Base-by-base conservation (phyloP, 306 rosid genomes). In the Vigna trinervia region DNA sequence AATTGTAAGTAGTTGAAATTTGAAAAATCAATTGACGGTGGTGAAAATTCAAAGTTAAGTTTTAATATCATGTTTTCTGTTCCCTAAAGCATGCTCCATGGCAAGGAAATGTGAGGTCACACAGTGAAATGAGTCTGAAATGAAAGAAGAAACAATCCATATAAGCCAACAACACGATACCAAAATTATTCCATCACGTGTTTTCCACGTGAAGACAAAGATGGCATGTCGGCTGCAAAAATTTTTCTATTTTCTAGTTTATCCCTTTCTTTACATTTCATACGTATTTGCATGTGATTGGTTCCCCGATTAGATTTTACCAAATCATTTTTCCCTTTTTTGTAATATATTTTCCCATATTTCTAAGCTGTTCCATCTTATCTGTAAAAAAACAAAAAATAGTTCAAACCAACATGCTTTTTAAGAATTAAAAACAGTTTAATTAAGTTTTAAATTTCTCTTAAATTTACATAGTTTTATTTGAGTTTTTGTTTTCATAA, bases 201-300 rank as follows among this genome's bases (percentile, higher is more conserved):
- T 82, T 77, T 72, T 61, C 81, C 92, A 86, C 83, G 22, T 82
- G 86, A 64, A 46, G 38, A 26, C 77, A 36, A 66, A 57, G 78
- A 69, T 81, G 84, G 77, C 82, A 13, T 89, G 93, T 85, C 89
- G 84, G 86, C 78, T 41, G 66, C 77, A 66, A 62, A 67, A 47
- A 65, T 1, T 59, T 28, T 12, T n/a, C 68, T 34, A 62, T 36
- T 61, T 59, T 39, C 19, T 59, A 59, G 30, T 59, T 11, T 59
- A 28, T 28, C 41, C 1, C 4, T 61, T 63, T 34, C 6, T 62
- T 32, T 32, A n/a, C 13, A 60, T 60, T 13, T 13, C 20, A 30
- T 60, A 13, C 20, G 68, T 12, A 32, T 15, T 17, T 63, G 69
- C 69, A 63, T 63, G 69, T 63, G 69, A 63, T 63, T n/a, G 28